Percentiles rank a stretch among this genome's conserved stretches.
These are phyloP conservation scores for Penicillium simplicissimum DNA, from an alignment of 495 filamentous ascomycete species.

Conservation along the genomic window DNA sequence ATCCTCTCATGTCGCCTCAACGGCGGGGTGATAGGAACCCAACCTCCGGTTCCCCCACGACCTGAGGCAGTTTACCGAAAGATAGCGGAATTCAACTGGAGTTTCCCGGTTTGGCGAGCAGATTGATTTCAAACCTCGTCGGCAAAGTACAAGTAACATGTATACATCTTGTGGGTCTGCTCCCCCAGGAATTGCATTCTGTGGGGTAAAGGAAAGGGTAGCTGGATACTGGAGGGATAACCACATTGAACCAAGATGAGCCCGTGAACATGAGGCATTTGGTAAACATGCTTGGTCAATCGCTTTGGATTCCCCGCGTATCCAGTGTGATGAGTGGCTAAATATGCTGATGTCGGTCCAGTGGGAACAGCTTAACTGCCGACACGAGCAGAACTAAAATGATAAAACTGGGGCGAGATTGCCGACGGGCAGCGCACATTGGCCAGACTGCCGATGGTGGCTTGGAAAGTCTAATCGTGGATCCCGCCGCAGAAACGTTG, in stretches of 20 bases:
- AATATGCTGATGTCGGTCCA: background rate
- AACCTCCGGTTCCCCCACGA: background rate
- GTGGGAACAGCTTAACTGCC: conserved; percentile 9
- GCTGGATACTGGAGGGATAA: background rate
- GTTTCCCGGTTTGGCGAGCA: conserved; percentile 13
- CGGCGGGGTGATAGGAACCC: background rate
- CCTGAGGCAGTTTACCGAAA: conserved; percentile 14
- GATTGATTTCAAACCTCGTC: background rate
- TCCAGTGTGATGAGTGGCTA: background rate
- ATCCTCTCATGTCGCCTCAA: background rate
- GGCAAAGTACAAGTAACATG: conserved; percentile 3
- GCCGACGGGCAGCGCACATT: conserved; percentile 21
- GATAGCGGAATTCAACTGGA: conserved; percentile 10
- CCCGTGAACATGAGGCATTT: background rate
- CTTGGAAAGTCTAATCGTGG: conserved; percentile 14
- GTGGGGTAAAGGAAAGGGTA: conserved; percentile 23
- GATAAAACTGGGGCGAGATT: conserved; percentile 4
- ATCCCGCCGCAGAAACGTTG: conserved; percentile 4
- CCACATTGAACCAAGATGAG: background rate
- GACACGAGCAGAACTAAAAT: conserved; percentile 3
- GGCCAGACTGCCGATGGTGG: conserved; percentile 23
- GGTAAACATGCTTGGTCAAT: conserved; percentile 8
- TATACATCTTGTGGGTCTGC: conserved; percentile 15
- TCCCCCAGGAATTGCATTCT: conserved; percentile 26
- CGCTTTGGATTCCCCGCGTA: background rate